These are phyloP conservation scores for Podosphaera xanthii DNA, from an alignment of 2,329 filamentous ascomycete species.

Conservation along the genomic window DNA sequence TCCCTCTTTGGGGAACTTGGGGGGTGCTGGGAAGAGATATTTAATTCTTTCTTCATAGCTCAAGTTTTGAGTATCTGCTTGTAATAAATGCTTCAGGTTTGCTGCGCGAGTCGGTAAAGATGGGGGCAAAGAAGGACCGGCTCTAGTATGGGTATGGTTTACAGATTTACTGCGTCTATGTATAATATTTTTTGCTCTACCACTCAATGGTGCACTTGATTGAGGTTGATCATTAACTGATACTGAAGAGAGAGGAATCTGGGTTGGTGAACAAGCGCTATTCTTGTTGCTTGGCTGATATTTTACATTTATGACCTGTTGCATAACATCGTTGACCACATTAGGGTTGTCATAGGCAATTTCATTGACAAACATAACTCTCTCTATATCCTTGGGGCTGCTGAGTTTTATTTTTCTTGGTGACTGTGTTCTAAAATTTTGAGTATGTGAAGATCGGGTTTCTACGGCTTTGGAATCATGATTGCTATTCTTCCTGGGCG, in stretches of 20 bases:
- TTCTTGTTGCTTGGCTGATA: too few relatives aligned
- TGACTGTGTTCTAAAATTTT: not conserved
- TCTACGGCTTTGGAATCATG: conserved; percentile 1
- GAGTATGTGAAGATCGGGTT: not conserved
- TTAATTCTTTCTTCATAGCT: conserved; percentile 34
- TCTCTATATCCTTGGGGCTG: conserved; percentile 4
- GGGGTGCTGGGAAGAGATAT: conserved; percentile 23
- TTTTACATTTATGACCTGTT: conserved; percentile 15
- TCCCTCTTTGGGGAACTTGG: conserved; percentile 8
- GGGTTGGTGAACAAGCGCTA: too few relatives aligned
- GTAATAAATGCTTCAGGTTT: conserved; percentile 19
- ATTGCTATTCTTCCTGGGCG: conserved; percentile 6
- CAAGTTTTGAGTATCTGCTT: conserved; percentile 34
- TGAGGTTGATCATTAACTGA: conserved; percentile 17
- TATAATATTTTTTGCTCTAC: conserved; percentile 25
- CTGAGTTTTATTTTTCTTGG: not conserved
- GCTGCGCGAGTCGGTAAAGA: conserved; percentile 20
- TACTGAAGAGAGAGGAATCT: conserved; percentile 6
- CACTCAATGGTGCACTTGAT: conserved; percentile 11
- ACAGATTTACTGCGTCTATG: conserved; percentile 26
- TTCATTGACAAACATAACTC: conserved; percentile 31
- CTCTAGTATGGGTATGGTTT: conserved; percentile 23
- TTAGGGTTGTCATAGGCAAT: conserved; percentile 31
- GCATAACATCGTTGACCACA: conserved; percentile 26
- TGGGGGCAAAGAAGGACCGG: conserved; percentile 26